A percentile compares a stretch with the other conserved stretches of the same genome.
These are phyloP conservation scores for Populus simonii DNA, from an alignment of 345 rosid genomes.

Conservation along the genomic window DNA sequence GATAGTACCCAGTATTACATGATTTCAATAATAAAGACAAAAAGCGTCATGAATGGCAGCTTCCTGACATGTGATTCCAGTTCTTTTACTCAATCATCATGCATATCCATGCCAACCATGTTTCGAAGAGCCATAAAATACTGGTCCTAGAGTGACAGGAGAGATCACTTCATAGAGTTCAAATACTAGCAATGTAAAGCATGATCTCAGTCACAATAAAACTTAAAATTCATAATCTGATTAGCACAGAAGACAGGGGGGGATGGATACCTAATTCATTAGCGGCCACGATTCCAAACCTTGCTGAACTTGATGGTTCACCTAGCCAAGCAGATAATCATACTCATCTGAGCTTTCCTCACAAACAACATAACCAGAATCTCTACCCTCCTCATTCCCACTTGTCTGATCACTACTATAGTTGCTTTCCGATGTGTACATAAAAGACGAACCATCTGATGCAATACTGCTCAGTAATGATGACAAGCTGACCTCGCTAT, in stretches of 20 bases:
- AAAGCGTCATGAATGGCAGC: neutral
- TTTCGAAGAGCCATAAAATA: neutral
- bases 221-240: no score
- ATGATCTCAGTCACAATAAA: no score
- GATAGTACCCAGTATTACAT: neutral
- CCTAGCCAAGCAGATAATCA: conserved; percentile 44
- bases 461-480: conserved; percentile 38
- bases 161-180: neutral
- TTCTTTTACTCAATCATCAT: neutral
- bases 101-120: neutral
- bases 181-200: neutral
- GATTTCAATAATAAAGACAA: neutral
- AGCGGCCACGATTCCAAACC: neutral
- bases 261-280: conserved; percentile 12
- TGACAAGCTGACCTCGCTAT: conserved; percentile 43
- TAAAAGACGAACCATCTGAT: conserved; percentile 44
- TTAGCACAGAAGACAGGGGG: neutral
- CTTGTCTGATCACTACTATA: conserved; percentile 66
- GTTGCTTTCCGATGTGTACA: conserved; percentile 61
- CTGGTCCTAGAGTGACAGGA: neutral
- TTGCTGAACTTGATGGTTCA: conserved; percentile 10
- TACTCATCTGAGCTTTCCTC: conserved; percentile 72
- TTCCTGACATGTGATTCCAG: neutral
- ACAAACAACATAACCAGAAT: conserved; percentile 39
- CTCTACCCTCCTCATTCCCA: conserved; percentile 58